A percentile compares a stretch with the other conserved stretches of the same genome.
phyloP scores from a whole-genome alignment of 2,329 filamentous ascomycete genomes.

The Colletotrichum abscissum region DNA sequence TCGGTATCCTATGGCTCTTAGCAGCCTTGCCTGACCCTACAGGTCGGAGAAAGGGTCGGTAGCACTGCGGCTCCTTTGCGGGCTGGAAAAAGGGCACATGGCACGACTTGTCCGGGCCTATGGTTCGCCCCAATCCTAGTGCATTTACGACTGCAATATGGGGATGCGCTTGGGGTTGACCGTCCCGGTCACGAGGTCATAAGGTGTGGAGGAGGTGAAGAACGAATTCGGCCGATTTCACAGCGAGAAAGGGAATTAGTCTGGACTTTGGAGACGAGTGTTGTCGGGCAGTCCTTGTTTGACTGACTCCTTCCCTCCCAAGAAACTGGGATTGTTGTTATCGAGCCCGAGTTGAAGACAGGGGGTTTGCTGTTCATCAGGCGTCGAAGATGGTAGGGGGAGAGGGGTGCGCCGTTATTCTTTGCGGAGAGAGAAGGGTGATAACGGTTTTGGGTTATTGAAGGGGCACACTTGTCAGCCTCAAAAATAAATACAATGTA shows the following conservation, averaged over 20 bases:
- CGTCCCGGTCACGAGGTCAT: neutral
- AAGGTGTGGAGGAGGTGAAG: neutral
- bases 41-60: conserved; percentile 30
- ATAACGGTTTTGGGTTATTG: neutral
- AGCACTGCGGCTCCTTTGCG: conserved; percentile 30
- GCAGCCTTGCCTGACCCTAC: neutral
- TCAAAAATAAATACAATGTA: neutral
- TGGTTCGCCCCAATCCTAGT: conserved; percentile 4
- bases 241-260: neutral
- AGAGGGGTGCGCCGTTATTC: neutral
- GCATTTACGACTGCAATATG: neutral
- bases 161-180: conserved; percentile 9
- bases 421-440: neutral
- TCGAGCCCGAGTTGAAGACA: neutral
- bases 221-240: conserved; percentile 27
- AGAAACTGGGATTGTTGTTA: neutral
- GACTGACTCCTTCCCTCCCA: neutral
- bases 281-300: neutral
- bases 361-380: neutral
- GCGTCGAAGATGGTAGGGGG: neutral
- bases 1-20: neutral
- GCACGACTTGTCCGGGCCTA: neutral
- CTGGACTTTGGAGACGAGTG: neutral
- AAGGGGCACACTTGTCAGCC: neutral
- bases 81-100: neutral